Evolutionary conservation across 352 stramenopile genomes (phyloP), one percentile per base, ranked within the genome.

Genomic region (Pythium aristosporum): DNA sequence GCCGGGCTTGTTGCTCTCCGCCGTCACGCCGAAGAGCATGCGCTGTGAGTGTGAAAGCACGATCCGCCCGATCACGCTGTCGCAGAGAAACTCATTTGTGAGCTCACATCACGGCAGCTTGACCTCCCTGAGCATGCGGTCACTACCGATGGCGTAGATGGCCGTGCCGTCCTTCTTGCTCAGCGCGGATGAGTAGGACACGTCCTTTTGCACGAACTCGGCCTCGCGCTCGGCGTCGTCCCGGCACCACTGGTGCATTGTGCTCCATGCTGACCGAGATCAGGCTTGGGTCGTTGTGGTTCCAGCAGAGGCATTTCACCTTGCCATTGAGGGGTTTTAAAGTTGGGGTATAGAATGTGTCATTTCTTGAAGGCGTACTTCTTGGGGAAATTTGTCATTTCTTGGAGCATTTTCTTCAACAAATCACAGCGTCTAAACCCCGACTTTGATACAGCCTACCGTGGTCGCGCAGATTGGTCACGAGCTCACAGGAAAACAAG

Each of bases 171-270:
- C 85, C 47, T 81, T 81, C 18, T 88, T 96, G 62, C 74, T 88
- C 16, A 97, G 66, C 11, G 88, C 92, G 11, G 85, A 94, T 57
- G 82, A 92, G 66, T 97, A 98, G 9, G 85, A 76, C 7, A 92
- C 88, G n/a, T 91, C 91, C 57, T 98, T 98, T 61, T 97, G 89
- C 9, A 98, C 89, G 54, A 97, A 96, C 62, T 98, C 91, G 49
- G 63, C 83, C 90, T 28, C 84, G 75, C 20, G 84, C 80, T 54
- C 93, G 85, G 80, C 87, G 44, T 97, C 91, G 43, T 96, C 89
- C 28, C 97, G 73, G 51, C 97, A 82, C 94, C 94, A 98, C 49
- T 94, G 78, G 65, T 98, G 98, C 28, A 98, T 87, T 10, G 92
- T 93, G 51, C 87, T 96, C 87, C 10, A 80, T 81, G 13, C 86